phyloP scores from a whole-genome alignment of 495 filamentous ascomycete species.

The Xylaria grammica region DNA sequence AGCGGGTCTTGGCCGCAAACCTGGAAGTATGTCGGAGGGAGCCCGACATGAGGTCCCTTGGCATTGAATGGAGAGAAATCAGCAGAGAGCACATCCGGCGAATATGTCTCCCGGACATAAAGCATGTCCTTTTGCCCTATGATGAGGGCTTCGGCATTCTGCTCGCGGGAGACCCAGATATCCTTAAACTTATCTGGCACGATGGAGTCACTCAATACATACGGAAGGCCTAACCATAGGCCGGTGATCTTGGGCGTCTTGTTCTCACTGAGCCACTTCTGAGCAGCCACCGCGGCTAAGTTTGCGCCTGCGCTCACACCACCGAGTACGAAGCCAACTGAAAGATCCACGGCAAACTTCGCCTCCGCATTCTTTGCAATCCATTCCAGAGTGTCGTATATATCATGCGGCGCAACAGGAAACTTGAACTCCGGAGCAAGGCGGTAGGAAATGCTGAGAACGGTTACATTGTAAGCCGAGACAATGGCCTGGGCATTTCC shows the following conservation, averaged over 20 bases:
- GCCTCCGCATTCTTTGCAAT: neutral
- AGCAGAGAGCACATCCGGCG: neutral
- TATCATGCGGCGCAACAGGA: neutral
- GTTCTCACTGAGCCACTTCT: neutral
- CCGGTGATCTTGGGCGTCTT: neutral
- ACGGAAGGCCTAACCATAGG: neutral
- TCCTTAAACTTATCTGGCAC: neutral
- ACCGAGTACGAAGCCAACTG: neutral
- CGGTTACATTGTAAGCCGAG: neutral
- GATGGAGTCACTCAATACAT: neutral
- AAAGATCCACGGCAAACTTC: neutral
- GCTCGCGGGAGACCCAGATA: neutral
- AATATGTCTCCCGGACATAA: neutral
- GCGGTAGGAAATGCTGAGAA: neutral
- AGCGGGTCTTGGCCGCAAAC: constrained; percentile 47
- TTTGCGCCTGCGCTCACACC: neutral
- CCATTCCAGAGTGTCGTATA: neutral
- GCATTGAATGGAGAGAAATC: neutral
- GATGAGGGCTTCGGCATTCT: neutral
- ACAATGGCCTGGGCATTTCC: neutral
- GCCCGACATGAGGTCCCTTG: constrained; percentile 22
- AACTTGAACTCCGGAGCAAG: neutral
- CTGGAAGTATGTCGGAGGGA: constrained; percentile 45
- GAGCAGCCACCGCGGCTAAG: neutral
- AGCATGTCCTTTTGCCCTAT: neutral